Evolutionary conservation across 768 basidiomycete genomes (phyloP), one percentile per base, ranked within the genome.

Genomic region (Chalciporus pseudorubinellus): DNA sequence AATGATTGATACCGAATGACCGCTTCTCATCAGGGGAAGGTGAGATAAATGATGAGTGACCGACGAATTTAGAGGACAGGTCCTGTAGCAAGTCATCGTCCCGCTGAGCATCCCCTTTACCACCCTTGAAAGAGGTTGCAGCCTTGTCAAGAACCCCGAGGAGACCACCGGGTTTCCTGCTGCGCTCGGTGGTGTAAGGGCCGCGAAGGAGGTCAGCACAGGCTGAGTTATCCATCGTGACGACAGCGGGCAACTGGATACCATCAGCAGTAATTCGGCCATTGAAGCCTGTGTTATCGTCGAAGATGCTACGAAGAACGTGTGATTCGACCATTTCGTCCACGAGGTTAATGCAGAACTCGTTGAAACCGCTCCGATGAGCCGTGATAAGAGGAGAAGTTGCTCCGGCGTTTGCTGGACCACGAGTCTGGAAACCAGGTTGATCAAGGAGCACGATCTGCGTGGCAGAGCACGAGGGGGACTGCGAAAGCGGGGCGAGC

Each of bases 181-280:
- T 70, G 34, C 74, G 71, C 31, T 80, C 76, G 36, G 69, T 73
- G 20, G 77, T 57, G 42, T 72, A 66, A 0, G 76, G 73, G 22
- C 85, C 85, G 24, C 83, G 77, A 20, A 87, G 72, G 44, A 87
- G 68, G 59, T 85, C 83, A 34, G 76, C 67, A 54, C 82, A 81
- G 0, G 76, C 77, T 0, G 74, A 69, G 56, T 79, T 83, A 61
- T 83, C 83, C 73, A 79, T 74, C 3, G 77, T 75, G 26, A 76
- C 59, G 46, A 80, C 64, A 4, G 70, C 43, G 3, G 81, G 79
- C 16, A 83, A 62, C 3, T 72, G 58, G 48, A 83, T 60, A n/a
- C 83, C 83, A 59, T 85, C 84, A 42, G 72, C 70, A 28, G 71
- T 63, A 44, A 80, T 57, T 52, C 71, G 69, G n/a, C 68, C 66